phyloP scores from a whole-genome alignment of 106 monocot species.

The Dendrobium catenatum region DNA sequence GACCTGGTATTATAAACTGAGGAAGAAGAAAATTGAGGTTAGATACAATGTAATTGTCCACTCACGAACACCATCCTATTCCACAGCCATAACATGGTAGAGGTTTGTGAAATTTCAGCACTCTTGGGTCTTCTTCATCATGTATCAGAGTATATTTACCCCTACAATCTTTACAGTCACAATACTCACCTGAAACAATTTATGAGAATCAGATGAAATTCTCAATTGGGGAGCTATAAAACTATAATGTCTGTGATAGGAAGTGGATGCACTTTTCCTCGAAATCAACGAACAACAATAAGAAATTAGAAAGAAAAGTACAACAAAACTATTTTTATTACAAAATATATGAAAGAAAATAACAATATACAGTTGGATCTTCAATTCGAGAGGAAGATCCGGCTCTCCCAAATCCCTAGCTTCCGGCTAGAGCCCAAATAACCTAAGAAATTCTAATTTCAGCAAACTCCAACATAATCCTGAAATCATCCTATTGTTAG shows the following conservation, averaged over 20 bases:
- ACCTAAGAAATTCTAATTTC: too few species aligned
- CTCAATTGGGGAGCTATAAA: background rate
- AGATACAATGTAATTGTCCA: background rate
- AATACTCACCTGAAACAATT: constrained; percentile 10
- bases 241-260: background rate
- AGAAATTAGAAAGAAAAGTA: too few species aligned
- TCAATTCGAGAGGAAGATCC: too few species aligned
- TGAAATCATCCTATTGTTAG: too few species aligned
- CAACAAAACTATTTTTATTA: too few species aligned
- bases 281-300: too few species aligned
- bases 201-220: background rate
- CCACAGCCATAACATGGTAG: constrained; percentile 26
- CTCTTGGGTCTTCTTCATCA: constrained; percentile 26
- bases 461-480: too few species aligned
- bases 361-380: too few species aligned
- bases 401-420: too few species aligned
- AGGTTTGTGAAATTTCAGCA: constrained; percentile 19
- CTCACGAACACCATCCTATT: constrained; percentile 31
- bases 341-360: too few species aligned
- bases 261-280: background rate
- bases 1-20: background rate
- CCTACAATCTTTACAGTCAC: constrained; percentile 20
- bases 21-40: background rate
- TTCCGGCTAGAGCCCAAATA: too few species aligned
- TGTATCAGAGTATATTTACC: constrained; percentile 19